Evolutionary conservation across 805 yeast genomes (phyloP).

Genomic region (Candida sakaeoensis): DNA sequence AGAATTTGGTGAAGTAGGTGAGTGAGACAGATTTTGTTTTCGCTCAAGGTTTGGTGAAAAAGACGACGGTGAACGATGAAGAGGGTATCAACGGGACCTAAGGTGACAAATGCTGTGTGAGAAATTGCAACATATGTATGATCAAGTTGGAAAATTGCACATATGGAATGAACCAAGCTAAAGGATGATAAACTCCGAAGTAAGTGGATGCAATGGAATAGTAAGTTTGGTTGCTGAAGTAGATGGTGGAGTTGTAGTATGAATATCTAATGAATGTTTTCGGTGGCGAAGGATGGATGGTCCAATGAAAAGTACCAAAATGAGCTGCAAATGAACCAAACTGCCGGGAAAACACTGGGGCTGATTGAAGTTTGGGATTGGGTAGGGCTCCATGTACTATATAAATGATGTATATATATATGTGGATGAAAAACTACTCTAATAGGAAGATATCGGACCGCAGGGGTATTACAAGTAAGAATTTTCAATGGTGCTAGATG

Average conservation of each 20-base stretch:
- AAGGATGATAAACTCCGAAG: not conserved
- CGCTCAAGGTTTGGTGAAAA: not conserved
- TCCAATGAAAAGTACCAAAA: not conserved
- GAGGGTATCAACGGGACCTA: constrained; percentile 4
- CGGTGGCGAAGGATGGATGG: not conserved
- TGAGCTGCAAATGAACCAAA: not conserved
- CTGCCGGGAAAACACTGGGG: not conserved
- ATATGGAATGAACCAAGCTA: not conserved
- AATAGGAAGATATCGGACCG: no score
- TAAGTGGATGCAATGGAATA: constrained; percentile 1
- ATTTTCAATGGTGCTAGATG: no score
- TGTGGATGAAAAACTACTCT: no score
- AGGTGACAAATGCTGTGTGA: constrained; percentile 1
- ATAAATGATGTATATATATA: no score
- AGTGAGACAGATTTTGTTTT: not conserved
- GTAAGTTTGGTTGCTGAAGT: not conserved
- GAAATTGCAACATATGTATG: not conserved
- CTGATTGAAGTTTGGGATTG: not conserved
- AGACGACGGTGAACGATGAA: not conserved
- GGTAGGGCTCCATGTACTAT: constrained; percentile 1
- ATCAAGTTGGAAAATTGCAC: not conserved
- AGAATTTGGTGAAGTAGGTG: not conserved
- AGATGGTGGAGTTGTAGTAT: constrained; percentile 1
- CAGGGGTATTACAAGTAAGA: no score
- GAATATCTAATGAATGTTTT: not conserved